phyloP scores from a whole-genome alignment of 805 yeast species.

The Saccharomycopsis schoenii region DNA sequence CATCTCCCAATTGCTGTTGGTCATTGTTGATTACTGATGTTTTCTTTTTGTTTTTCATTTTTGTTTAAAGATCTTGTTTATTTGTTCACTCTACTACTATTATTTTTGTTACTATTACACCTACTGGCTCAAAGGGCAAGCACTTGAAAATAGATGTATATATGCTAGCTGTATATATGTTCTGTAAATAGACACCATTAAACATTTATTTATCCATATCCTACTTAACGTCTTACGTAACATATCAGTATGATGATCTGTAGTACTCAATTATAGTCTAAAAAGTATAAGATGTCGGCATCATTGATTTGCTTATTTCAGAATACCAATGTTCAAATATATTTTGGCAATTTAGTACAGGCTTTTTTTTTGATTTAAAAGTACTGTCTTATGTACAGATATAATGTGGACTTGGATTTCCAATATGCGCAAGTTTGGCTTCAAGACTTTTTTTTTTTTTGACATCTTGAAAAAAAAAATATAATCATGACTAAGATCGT shows the following conservation, averaged over 20 bases:
- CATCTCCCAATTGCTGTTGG: not conserved
- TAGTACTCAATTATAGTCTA: too few species aligned
- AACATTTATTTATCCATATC: not conserved
- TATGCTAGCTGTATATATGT: not conserved
- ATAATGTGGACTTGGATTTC: too few species aligned
- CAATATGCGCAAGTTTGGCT: too few species aligned
- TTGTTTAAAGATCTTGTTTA: not conserved
- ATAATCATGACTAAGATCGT: too few species aligned
- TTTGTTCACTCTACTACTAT: not conserved
- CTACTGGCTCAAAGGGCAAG: not conserved
- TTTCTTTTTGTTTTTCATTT: not conserved
- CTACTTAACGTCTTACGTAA: not conserved
- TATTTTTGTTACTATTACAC: not conserved
- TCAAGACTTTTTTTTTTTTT: too few species aligned
- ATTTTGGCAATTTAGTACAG: too few species aligned
- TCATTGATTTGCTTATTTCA: too few species aligned
- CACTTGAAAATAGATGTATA: not conserved
- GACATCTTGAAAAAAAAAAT: too few species aligned
- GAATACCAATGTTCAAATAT: too few species aligned
- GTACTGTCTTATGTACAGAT: too few species aligned
- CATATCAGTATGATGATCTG: not conserved
- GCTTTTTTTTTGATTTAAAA: too few species aligned
- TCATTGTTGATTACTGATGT: not conserved
- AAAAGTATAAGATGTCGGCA: too few species aligned
- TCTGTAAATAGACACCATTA: not conserved